phyloP scores from a whole-genome alignment of 2,329 filamentous ascomycete species.

The Fonsecaea erecta region DNA sequence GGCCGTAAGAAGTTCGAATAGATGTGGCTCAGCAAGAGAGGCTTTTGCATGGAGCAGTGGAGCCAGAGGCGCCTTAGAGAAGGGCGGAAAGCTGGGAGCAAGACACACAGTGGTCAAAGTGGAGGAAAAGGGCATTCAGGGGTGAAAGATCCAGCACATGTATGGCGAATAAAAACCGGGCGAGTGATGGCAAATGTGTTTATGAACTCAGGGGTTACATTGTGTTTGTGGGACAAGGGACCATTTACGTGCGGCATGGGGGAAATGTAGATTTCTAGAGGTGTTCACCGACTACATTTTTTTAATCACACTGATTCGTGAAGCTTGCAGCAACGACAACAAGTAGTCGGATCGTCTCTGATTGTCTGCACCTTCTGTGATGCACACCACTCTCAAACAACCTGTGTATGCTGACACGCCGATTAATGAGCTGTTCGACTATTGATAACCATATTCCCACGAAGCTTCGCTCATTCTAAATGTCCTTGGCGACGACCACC shows the following conservation, averaged over 20 bases:
- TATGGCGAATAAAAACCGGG: background rate
- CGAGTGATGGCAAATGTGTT: background rate
- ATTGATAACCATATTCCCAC: background rate
- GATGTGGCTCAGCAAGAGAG: background rate
- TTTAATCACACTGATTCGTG: background rate
- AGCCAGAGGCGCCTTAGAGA: background rate
- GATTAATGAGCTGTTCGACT: background rate
- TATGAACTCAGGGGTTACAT: slow-evolving; percentile 1
- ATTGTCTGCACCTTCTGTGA: no score
- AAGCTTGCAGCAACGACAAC: background rate
- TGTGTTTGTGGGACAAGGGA: background rate
- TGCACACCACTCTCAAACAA: no score
- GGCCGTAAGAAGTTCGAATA: slow-evolving; percentile 37
- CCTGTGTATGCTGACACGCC: no score
- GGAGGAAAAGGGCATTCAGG: background rate
- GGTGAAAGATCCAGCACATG: background rate
- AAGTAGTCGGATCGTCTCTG: no score
- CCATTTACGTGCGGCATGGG: background rate
- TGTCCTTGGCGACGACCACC: background rate
- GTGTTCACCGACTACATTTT: background rate
- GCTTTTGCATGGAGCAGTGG: background rate
- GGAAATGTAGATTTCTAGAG: background rate
- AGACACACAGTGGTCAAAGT: background rate
- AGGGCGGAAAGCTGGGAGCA: background rate
- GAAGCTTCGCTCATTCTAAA: background rate